Percentiles rank a stretch among this genome's conserved stretches.
Evolutionary conservation across 768 basidiomycete genomes (phyloP).

Genomic region (Hericium rajendrae): DNA sequence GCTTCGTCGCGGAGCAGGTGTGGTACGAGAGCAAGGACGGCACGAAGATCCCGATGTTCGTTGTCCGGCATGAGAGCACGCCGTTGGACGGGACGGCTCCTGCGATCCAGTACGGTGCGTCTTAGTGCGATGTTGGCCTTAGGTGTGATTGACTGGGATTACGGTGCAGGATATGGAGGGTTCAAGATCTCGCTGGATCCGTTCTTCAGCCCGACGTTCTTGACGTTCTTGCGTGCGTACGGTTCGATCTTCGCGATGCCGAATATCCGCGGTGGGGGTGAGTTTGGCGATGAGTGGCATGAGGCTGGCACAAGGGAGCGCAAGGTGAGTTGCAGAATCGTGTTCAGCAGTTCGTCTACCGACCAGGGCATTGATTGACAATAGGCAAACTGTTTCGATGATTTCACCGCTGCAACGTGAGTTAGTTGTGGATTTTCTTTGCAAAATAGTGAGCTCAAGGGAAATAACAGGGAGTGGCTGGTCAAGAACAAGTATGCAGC

Average conservation of each 20-base stretch:
- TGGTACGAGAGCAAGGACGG: slow-evolving; percentile 79
- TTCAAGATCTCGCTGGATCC: slow-evolving; percentile 66
- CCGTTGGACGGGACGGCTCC: slow-evolving; percentile 67
- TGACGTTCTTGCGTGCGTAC: slow-evolving; percentile 68
- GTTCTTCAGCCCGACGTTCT: slow-evolving; percentile 58
- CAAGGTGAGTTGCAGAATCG: slow-evolving; percentile 35
- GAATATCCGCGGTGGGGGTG: slow-evolving; percentile 47
- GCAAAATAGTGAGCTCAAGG: background rate
- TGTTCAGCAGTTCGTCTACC: background rate
- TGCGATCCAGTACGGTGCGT: slow-evolving; percentile 64
- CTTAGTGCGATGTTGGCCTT: no score
- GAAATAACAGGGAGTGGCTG: slow-evolving; percentile 45
- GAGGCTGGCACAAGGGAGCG: slow-evolving; percentile 56
- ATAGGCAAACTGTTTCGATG: slow-evolving; percentile 68
- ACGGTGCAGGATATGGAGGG: slow-evolving; percentile 61
- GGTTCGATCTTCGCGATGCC: slow-evolving; percentile 53
- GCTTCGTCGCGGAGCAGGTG: slow-evolving; percentile 66
- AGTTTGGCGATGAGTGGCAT: slow-evolving; percentile 86
- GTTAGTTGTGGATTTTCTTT: slow-evolving; percentile 14
- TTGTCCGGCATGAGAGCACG: slow-evolving; percentile 66
- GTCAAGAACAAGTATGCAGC: slow-evolving; percentile 64
- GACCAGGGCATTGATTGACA: background rate
- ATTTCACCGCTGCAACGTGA: slow-evolving; percentile 76
- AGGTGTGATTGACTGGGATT: background rate
- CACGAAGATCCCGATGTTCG: slow-evolving; percentile 77